Conservation (phyloP, 2,329 filamentous ascomycete species). For the Atkinsonella texensis region DNA sequence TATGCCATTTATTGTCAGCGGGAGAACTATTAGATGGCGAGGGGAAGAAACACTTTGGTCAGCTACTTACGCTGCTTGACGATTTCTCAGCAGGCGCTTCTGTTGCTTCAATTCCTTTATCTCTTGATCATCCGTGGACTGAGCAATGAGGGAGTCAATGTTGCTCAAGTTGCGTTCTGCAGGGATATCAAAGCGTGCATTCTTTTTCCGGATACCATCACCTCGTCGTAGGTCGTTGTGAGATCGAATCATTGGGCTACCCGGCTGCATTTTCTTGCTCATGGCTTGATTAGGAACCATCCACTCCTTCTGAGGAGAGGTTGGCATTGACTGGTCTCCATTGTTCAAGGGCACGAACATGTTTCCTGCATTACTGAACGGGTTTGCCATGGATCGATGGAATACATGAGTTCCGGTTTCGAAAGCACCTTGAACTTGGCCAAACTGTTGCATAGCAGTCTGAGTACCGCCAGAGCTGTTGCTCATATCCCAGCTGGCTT, state of each 20-base stretch:
- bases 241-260: conserved; percentile 57
- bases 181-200: conserved; percentile 93
- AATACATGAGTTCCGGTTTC: conserved; percentile 42
- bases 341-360: conserved; percentile 41
- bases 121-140: conserved; percentile 80
- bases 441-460: conserved; percentile 60
- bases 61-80: conserved; percentile 80
- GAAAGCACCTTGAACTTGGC: conserved; percentile 43
- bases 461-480: conserved; percentile 57
- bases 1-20: conserved; percentile 23
- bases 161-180: conserved; percentile 86
- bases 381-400: conserved; percentile 40
- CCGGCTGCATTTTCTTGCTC: conserved; percentile 50
- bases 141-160: conserved; percentile 84
- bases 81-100: conserved; percentile 86
- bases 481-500: conserved; percentile 49
- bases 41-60: background rate
- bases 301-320: conserved; percentile 49
- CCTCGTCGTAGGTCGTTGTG: conserved; percentile 68
- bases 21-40: background rate
- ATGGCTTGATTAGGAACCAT: conserved; percentile 35
- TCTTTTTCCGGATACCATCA: conserved; percentile 97
- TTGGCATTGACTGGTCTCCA: conserved; percentile 37
- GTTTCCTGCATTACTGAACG: conserved; percentile 41
- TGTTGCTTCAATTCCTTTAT: conserved; percentile 98